Evolutionary conservation across 805 yeast species (phyloP), one percentile per base, ranked within the genome.

Genomic region (Soucietia sequanensis): DNA sequence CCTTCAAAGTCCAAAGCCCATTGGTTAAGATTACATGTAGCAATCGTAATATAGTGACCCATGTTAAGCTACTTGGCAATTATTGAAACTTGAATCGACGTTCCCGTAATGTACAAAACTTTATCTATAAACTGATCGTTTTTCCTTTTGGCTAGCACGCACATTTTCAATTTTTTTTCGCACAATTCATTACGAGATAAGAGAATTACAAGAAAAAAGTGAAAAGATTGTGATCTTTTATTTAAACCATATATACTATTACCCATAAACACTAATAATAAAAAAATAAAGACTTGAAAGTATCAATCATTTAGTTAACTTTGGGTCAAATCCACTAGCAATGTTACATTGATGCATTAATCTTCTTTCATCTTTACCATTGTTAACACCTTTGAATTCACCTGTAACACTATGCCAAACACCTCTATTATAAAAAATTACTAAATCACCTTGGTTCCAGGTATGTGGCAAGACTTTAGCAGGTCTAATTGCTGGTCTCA

Each of bases 1-100:
- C 99, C 99, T 59, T 91, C 98, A 59, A 88, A 93, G 58, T 93
- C 99, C 35, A 93, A 70, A 0, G 99, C 96, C 99, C 99, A 93
- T 74, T 93, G 99, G 65, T 93, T 93, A 44, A 93, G 72, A 50
- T 90, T 88, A 62, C 98, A 91, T 1, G 98, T 90, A 1, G 98
- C 90, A 23, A 91, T 68, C 0, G 97, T 91, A 31, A 90, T 80
- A 38, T 84, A 73, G 35, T 87, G 93, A 1, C 95, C 90, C 96
- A 90, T 90, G 10, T 15, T 40, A n/a, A 15, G 26, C 15, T 27
- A 17, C 11, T 30, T n/a, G n/a, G n/a, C n/a, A n/a, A n/a, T n/a
- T n/a, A n/a, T n/a, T n/a, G n/a, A n/a, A n/a, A n/a, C n/a, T n/a
- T n/a, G n/a, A n/a, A n/a, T n/a, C n/a, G n/a, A n/a, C n/a, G n/a